Evolutionary conservation across 2,329 filamentous ascomycete species (phyloP), one percentile per base, ranked within the genome.

Genomic region (Coniochaeta sp.): DNA sequence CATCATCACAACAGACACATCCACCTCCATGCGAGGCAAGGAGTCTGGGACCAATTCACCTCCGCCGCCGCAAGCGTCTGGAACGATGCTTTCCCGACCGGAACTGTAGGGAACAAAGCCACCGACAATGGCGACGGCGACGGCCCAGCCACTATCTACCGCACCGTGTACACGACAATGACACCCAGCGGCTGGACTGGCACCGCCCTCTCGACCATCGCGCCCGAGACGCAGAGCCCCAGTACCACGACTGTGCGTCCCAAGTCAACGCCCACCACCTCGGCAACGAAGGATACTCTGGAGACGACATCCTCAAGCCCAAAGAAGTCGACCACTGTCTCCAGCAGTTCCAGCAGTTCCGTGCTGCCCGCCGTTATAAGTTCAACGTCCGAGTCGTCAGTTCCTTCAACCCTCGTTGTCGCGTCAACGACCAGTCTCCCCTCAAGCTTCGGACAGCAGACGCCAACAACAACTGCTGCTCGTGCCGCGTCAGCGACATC

Each of bases 141-240:
- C 30, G 61, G 62, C 4, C 66, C 66, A 28, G 64, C 66, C 14
- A 71, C 68, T n/a, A 61, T 72, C 36, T 69, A 63, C 44, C 60
- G 65, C 32, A 74, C 72, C 4, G 65, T 73, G 10, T 74, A 69
- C 60, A 65, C 66, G 28, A 74, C 73, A 26, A 58, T 72, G 66
- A 64, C 63, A 9, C 61, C 63, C 40, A 58, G 59, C 2, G 62
- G 58, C 42, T 65, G 60, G 60, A 47, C 32, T n/a, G 58, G 58
- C 16, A 26, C 40, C 10, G 14, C 16, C 17, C 34, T 56, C 2
- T 56, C 54, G 24, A 56, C 54, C 34, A 34, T 56, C 28, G 12
- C 32, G 2, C 34, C 54, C 54, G 9, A 19, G n/a, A 28, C 14
- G 22, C 24, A 52, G 24, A 26, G 16, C 2, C 16, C 47, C 26